Percentiles rank a stretch among this genome's conserved stretches.
These are phyloP conservation scores for Solanum corneliomulleri DNA, from an alignment of 257 asterid genomes.

Conservation along the genomic window DNA sequence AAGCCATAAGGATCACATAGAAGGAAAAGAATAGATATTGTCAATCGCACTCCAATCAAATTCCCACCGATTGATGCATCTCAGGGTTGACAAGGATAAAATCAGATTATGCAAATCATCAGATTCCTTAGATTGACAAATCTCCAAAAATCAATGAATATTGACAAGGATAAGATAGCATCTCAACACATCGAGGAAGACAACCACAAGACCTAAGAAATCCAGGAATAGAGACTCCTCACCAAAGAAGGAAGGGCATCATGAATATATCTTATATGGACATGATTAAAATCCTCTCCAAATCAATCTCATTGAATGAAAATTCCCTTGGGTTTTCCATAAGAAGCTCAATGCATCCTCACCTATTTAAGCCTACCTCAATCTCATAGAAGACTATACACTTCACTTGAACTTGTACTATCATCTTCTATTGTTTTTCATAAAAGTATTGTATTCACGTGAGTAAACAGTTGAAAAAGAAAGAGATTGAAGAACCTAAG, in stretches of 20 bases:
- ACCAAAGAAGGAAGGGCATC: not conserved
- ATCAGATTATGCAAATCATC: not conserved
- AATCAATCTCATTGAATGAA: not conserved
- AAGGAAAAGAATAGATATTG: not conserved
- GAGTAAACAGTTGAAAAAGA: not conserved
- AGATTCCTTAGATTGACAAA: not conserved
- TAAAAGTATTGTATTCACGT: not conserved
- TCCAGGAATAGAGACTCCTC: not conserved
- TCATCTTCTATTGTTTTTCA: not conserved
- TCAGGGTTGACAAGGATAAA: not conserved
- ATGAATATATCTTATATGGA: not conserved
- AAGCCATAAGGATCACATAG: not conserved
- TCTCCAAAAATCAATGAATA: not conserved
- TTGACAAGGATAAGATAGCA: not conserved
- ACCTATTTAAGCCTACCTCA: not conserved
- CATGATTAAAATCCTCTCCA: not conserved
- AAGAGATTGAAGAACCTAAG: not conserved
- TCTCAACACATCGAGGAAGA: not conserved
- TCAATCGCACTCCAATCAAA: not conserved
- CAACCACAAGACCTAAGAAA: not conserved
- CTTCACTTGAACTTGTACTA: not conserved
- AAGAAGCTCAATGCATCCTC: not conserved
- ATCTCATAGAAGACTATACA: not conserved
- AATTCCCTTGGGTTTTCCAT: not conserved
- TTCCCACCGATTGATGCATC: not conserved